A percentile compares a stretch with the other conserved stretches of the same genome.
Conservation (phyloP, 2,329 filamentous ascomycete species). For the Trematosphaeria pertusa region DNA sequence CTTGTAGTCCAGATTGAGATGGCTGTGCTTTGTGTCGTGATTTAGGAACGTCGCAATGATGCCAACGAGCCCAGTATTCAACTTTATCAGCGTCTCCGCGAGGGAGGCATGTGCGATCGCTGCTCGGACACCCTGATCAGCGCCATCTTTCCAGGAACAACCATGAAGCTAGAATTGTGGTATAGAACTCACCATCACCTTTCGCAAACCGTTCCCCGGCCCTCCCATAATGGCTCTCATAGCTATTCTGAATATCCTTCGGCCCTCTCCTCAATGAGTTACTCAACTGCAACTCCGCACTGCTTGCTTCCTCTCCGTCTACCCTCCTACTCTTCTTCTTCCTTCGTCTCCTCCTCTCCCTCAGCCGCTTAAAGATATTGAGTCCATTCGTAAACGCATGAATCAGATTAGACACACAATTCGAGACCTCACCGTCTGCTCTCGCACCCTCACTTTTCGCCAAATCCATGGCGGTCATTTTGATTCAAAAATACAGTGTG, state of each 20-base stretch:
- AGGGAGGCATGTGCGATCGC: slow-evolving; percentile 56
- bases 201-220: slow-evolving; percentile 50
- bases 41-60: slow-evolving; percentile 55
- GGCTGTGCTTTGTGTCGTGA: slow-evolving; percentile 40
- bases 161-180: slow-evolving; percentile 3
- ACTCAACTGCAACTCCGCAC: slow-evolving; percentile 48
- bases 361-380: slow-evolving; percentile 53
- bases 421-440: slow-evolving; percentile 40
- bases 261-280: slow-evolving; percentile 51
- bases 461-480: slow-evolving; percentile 36
- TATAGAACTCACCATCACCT: slow-evolving; percentile 51
- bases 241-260: slow-evolving; percentile 52
- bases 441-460: slow-evolving; percentile 25
- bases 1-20: slow-evolving; percentile 51
- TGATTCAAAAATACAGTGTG: slow-evolving; percentile 9
- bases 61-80: slow-evolving; percentile 56
- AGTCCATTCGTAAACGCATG: slow-evolving; percentile 54
- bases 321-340: slow-evolving; percentile 34
- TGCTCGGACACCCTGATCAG: slow-evolving; percentile 27
- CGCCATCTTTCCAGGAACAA: slow-evolving; percentile 9
- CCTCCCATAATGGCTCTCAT: slow-evolving; percentile 46
- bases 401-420: slow-evolving; percentile 51
- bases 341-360: slow-evolving; percentile 41
- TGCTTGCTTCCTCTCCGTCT: slow-evolving; percentile 26
- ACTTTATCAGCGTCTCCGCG: slow-evolving; percentile 53